These are phyloP conservation scores for Actinomortierella wolfii DNA, from an alignment of 371 early-diverging fungal genomes.

Conservation along the genomic window DNA sequence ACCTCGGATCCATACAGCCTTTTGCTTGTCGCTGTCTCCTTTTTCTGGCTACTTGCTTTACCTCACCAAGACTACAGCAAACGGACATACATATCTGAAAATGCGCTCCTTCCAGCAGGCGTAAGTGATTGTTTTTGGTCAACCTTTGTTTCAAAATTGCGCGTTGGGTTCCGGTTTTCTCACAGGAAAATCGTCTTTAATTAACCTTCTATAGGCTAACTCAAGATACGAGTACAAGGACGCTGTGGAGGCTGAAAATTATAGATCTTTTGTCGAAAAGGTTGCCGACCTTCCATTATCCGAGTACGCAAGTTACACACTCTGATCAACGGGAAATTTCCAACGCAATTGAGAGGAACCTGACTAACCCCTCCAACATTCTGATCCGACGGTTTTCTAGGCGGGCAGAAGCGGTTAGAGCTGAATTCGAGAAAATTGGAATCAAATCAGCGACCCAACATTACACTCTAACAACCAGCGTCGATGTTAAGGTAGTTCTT, in stretches of 20 bases:
- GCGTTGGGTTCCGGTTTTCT: too few relatives aligned
- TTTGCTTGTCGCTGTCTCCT: slow-evolving; percentile 53
- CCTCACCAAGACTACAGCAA: slow-evolving; percentile 61
- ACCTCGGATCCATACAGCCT: slow-evolving; percentile 32
- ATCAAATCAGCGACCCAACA: slow-evolving; percentile 63
- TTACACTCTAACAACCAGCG: slow-evolving; percentile 48
- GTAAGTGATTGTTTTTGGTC: too few relatives aligned
- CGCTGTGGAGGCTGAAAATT: slow-evolving; percentile 51
- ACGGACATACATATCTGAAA: slow-evolving; percentile 76
- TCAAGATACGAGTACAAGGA: slow-evolving; percentile 57
- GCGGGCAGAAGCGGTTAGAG: slow-evolving; percentile 56
- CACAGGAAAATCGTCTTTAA: not conserved
- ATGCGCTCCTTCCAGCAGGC: slow-evolving; percentile 81
- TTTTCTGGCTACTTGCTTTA: slow-evolving; percentile 55
- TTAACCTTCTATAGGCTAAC: slow-evolving; percentile 53
- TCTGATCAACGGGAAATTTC: too few relatives aligned
- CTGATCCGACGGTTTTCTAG: too few relatives aligned
- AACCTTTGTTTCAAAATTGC: too few relatives aligned
- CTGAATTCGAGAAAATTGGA: slow-evolving; percentile 59
- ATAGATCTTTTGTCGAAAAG: not conserved
- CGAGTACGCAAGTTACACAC: not conserved
- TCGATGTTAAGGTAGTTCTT: slow-evolving; percentile 22
- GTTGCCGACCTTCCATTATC: not conserved
- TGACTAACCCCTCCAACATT: too few relatives aligned
- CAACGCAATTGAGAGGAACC: too few relatives aligned